phyloP scores from a whole-genome alignment of 345 rosid species.

The Gossypium australe region DNA sequence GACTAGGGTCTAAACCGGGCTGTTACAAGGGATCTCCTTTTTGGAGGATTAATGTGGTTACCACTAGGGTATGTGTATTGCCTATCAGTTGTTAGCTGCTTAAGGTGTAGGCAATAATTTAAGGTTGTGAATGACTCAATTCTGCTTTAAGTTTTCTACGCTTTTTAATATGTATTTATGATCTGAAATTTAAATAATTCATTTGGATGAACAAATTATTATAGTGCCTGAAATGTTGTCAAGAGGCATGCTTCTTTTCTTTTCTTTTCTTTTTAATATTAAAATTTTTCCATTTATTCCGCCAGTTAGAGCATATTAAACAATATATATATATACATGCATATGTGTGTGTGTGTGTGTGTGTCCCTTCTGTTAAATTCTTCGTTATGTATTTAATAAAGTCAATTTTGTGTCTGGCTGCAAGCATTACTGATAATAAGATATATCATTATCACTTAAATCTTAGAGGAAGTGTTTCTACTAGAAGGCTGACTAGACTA shows the following conservation, averaged over 20 bases:
- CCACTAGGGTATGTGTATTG: not conserved
- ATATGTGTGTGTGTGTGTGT: not conserved
- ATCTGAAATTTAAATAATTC: not conserved
- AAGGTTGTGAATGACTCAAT: not conserved
- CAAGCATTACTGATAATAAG: slow-evolving; percentile 51
- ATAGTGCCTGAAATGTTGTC: not conserved
- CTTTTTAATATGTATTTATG: not conserved
- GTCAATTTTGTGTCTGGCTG: too few species aligned
- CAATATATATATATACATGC: not conserved
- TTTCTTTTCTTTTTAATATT: not conserved
- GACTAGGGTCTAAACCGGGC: too few species aligned
- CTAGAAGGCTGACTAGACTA: slow-evolving; percentile 42
- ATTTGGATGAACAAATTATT: not conserved
- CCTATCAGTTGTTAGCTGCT: not conserved
- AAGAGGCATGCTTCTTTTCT: not conserved
- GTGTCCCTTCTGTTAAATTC: not conserved
- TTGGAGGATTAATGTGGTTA: not conserved
- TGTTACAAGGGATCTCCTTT: not conserved
- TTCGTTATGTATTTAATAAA: too few species aligned
- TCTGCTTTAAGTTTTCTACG: not conserved
- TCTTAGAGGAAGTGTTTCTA: slow-evolving; percentile 40
- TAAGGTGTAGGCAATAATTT: not conserved
- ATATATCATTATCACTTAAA: slow-evolving; percentile 50
- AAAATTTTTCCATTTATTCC: not conserved
- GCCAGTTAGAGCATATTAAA: not conserved